Conservation (phyloP, 371 early-diverging fungal genomes). For the Syncephalastrum monosporum region DNA sequence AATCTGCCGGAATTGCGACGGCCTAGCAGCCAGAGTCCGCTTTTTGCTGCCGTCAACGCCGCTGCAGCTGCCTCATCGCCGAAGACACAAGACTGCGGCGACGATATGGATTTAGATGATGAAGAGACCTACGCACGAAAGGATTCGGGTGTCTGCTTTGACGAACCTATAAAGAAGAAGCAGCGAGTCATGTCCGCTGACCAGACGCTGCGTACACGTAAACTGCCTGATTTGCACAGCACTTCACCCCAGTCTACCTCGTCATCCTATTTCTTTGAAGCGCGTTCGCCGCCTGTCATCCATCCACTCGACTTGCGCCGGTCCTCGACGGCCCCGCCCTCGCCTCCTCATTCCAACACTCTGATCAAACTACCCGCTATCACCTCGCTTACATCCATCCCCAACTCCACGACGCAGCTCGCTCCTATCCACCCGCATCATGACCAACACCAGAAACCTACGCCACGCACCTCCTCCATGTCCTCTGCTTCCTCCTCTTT, state of each 20-base stretch:
- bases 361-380: conserved; percentile 20
- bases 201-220: conserved; percentile 18
- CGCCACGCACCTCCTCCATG: conserved; percentile 20
- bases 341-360: conserved; percentile 9
- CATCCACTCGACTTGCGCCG: conserved; percentile 28
- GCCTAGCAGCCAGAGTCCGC: background rate
- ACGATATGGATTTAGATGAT: conserved; percentile 6
- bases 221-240: conserved; percentile 27
- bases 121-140: conserved; percentile 19
- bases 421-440: conserved; percentile 17
- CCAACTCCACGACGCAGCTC: conserved; percentile 12
- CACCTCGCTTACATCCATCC: conserved; percentile 16
- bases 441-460: conserved; percentile 14
- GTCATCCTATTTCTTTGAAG: conserved; percentile 12
- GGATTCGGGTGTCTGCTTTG: conserved; percentile 37
- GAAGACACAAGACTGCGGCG: no score
- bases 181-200: conserved; percentile 32
- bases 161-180: conserved; percentile 32
- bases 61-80: no score
- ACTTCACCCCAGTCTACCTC: conserved; percentile 17
- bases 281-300: conserved; percentile 15
- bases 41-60: conserved; percentile 1
- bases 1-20: conserved; percentile 9
- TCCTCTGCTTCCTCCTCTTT: conserved; percentile 3
- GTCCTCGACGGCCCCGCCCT: conserved; percentile 16